Evolutionary conservation across 768 basidiomycete genomes (phyloP), one percentile per base, ranked within the genome.

Genomic region (Rhizopogon sp.): DNA sequence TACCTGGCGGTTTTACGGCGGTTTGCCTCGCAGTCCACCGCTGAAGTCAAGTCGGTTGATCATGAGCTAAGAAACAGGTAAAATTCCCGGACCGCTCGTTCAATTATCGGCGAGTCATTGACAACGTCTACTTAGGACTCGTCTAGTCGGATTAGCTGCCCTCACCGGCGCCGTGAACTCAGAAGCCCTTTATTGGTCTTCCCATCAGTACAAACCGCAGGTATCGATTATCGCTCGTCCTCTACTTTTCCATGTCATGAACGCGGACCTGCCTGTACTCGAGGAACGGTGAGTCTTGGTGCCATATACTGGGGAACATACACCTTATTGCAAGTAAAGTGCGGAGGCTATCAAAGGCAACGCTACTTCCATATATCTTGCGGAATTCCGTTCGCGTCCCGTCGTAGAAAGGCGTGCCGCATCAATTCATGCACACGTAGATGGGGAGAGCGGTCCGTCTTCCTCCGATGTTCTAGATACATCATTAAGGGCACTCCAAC

Each of bases 351-450:
- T 90, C 56, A 87, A 85, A 65, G 84, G 86, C 47, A 79, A 85
- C 40, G 79, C 90, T 1, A 78, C 76, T 3, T 92, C 93, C 1
- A 82, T 87, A 2, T 94, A 90, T 67, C 74, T 95, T 60, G 82
- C 83, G 11, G 92, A 95, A 65, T 96, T 94, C 62, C 82, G 91
- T 37, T 84, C 85, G 5, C 78, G 88, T 53, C 93, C 94, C 10
- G 74, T 84, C 2, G 74, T 84, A 13, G 90, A 95, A 67, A 76
- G 94, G 52, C 82, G 90, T 31, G 93, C 94, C 0, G 87, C 89
- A 5, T 96, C 93, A 1, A 88, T 97, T 13, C 93, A 95, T 65
- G 73, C 87, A 8, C 93, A 96, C 66, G 71, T 93, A 14, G 88
- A 95, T 59, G 93, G 93, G 9, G 90, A 97, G 62, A 82, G 84